Conservation (phyloP, 768 basidiomycete species). For the Phanerochaete carnosa region DNA sequence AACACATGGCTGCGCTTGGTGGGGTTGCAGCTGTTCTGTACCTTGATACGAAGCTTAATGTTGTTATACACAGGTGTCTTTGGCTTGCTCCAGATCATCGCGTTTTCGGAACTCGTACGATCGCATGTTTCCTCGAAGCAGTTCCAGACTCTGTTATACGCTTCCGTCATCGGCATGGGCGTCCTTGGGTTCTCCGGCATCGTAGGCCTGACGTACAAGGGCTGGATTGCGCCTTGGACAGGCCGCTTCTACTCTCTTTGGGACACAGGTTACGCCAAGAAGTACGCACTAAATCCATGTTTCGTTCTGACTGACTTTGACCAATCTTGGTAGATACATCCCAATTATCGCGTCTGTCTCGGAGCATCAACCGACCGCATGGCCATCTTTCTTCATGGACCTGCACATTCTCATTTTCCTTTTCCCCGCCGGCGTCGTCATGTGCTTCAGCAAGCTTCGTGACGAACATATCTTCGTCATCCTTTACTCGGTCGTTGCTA, state of each 20-base stretch:
- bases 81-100: slow-evolving; percentile 92
- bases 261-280: slow-evolving; percentile 99
- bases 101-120: slow-evolving; percentile 87
- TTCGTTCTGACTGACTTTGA: slow-evolving; percentile 7
- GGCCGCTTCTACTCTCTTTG: slow-evolving; percentile 98
- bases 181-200: slow-evolving; percentile 71
- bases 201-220: slow-evolving; percentile 82
- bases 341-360: slow-evolving; percentile 99
- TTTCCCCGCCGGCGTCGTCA: slow-evolving; percentile 93
- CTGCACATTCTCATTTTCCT: slow-evolving; percentile 96
- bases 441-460: slow-evolving; percentile 91
- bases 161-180: slow-evolving; percentile 66
- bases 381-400: slow-evolving; percentile 99
- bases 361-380: slow-evolving; percentile 98
- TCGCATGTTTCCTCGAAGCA: slow-evolving; percentile 89
- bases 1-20: slow-evolving; percentile 99
- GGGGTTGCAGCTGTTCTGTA: slow-evolving; percentile 17
- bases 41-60: background rate
- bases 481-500: slow-evolving; percentile 93
- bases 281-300: slow-evolving; percentile 42
- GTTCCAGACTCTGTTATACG: slow-evolving; percentile 79
- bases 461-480: slow-evolving; percentile 99
- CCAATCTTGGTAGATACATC: slow-evolving; percentile 60
- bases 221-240: slow-evolving; percentile 99
- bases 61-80: slow-evolving; percentile 69